Conservation (phyloP, 2,329 filamentous ascomycete genomes). For the Coniochaeta hoffmannii region DNA sequence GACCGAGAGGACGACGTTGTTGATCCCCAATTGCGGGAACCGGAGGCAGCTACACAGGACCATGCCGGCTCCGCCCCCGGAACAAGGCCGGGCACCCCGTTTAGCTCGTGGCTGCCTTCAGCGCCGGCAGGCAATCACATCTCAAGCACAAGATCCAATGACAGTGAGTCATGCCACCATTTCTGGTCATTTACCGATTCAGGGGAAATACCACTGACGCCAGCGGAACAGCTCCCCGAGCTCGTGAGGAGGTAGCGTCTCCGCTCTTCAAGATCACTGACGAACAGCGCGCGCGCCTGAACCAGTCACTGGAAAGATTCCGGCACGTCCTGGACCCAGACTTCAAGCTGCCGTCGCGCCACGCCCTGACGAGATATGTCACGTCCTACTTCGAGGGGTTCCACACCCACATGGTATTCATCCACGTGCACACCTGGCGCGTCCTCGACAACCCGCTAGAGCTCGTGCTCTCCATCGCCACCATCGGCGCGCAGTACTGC, state of each 20-base stretch:
- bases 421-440: conserved; percentile 26
- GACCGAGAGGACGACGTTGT: conserved; percentile 14
- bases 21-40: conserved; percentile 13
- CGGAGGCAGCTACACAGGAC: conserved; percentile 1
- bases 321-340: conserved; percentile 18
- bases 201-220: background rate
- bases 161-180: background rate
- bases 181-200: background rate
- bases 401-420: conserved; percentile 29
- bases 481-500: conserved; percentile 29
- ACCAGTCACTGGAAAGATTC: conserved; percentile 17
- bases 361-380: conserved; percentile 26
- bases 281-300: conserved; percentile 22
- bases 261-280: conserved; percentile 19
- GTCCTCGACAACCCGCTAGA: conserved; percentile 23
- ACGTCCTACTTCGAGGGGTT: conserved; percentile 29
- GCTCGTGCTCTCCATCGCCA: conserved; percentile 22
- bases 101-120: conserved; percentile 29
- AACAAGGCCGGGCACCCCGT: conserved; percentile 24
- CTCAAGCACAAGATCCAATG: conserved; percentile 8
- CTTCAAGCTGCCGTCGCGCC: conserved; percentile 23
- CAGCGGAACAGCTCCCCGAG: background rate
- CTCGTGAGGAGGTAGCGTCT: conserved; percentile 4
- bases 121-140: conserved; percentile 22
- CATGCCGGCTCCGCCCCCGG: conserved; percentile 1